Conservation (phyloP, 2,329 filamentous ascomycete species). For the Colletotrichum sp. region DNA sequence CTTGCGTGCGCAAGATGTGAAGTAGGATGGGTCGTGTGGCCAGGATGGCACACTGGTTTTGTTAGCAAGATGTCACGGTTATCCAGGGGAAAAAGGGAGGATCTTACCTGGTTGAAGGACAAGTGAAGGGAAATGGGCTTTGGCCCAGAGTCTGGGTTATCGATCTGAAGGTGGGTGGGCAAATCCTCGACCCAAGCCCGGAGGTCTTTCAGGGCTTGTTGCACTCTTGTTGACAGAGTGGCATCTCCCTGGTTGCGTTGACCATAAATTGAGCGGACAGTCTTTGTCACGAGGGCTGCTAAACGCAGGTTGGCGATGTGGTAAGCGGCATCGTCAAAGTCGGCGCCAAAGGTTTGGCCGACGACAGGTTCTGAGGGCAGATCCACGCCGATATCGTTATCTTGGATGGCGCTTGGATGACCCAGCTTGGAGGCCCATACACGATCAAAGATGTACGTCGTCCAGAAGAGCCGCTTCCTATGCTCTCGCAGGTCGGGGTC, state of each 20-base stretch:
- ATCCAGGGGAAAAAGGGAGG: neutral
- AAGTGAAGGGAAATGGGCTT: slow-evolving; percentile 37
- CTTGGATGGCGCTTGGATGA: slow-evolving; percentile 50
- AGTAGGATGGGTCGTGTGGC: slow-evolving; percentile 38
- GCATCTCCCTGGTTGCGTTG: slow-evolving; percentile 29
- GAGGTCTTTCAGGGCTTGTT: slow-evolving; percentile 34
- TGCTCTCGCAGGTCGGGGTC: slow-evolving; percentile 42
- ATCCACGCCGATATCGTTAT: slow-evolving; percentile 51
- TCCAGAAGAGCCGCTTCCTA: slow-evolving; percentile 46
- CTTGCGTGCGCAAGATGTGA: slow-evolving; percentile 33
- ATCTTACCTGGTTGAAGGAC: slow-evolving; percentile 32
- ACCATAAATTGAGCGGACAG: slow-evolving; percentile 34
- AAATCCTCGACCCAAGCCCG: slow-evolving; percentile 35
- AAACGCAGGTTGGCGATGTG: slow-evolving; percentile 40
- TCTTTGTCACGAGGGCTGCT: slow-evolving; percentile 33
- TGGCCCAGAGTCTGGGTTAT: slow-evolving; percentile 25
- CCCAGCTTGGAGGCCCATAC: slow-evolving; percentile 54
- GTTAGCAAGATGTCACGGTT: neutral
- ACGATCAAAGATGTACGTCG: slow-evolving; percentile 47
- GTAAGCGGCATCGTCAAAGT: slow-evolving; percentile 35
- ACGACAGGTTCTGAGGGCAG: slow-evolving; percentile 35
- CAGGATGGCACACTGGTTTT: slow-evolving; percentile 32
- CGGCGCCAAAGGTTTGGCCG: slow-evolving; percentile 3
- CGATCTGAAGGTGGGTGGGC: slow-evolving; percentile 33
- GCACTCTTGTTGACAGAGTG: slow-evolving; percentile 35